phyloP scores from a whole-genome alignment of 78 protist genomes.

The Speleostelium caveatum region DNA sequence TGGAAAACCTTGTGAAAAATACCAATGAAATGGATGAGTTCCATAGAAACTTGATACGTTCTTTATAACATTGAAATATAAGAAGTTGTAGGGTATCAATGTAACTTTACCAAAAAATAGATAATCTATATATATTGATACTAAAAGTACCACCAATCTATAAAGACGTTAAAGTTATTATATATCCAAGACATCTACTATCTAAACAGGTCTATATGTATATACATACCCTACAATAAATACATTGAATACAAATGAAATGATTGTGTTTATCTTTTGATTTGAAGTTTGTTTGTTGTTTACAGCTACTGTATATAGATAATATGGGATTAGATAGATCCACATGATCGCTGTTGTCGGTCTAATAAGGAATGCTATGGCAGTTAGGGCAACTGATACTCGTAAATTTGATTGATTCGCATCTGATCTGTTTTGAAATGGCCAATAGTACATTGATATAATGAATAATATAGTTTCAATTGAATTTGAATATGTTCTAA shows the following conservation, averaged over 20 bases:
- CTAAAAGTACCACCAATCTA: not conserved
- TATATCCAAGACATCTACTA: not conserved
- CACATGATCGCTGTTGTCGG: conserved; percentile 77
- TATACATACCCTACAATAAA: not conserved
- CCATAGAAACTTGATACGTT: conserved; percentile 81
- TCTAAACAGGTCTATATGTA: not conserved
- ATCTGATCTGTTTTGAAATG: not conserved
- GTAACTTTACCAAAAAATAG: conserved; percentile 35
- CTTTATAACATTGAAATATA: conserved; percentile 78
- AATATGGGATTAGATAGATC: conserved; percentile 48
- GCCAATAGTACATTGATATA: conserved; percentile 69
- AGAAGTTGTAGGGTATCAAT: conserved; percentile 69
- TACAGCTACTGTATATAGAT: not conserved
- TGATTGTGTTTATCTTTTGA: too few species aligned
- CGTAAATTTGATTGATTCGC: conserved; percentile 8
- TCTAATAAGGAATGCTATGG: conserved; percentile 64
- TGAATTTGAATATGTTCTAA: conserved; percentile 85
- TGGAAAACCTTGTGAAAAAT: conserved; percentile 78
- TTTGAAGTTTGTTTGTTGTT: not conserved
- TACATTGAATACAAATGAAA: not conserved
- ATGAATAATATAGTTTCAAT: conserved; percentile 70
- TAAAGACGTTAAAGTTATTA: not conserved
- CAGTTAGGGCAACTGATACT: conserved; percentile 33
- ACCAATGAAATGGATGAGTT: conserved; percentile 91
- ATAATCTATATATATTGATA: conserved; percentile 32